These are phyloP conservation scores for Raffaelea albimanens DNA, from an alignment of 2,329 filamentous ascomycete species.

Conservation along the genomic window DNA sequence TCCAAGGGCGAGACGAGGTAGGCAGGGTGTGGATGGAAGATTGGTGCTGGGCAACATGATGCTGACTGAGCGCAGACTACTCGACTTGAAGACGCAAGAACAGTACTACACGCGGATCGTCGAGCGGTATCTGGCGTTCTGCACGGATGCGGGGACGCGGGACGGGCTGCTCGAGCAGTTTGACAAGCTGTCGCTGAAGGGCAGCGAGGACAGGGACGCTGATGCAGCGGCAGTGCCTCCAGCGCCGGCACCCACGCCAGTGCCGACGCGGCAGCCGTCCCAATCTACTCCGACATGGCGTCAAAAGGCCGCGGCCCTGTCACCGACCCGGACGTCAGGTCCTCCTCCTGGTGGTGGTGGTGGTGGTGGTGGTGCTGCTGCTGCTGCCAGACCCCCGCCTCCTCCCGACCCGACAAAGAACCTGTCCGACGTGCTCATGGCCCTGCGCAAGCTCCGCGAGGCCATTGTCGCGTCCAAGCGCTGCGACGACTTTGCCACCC, in stretches of 20 bases:
- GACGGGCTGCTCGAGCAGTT: constrained; percentile 70
- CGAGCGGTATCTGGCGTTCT: constrained; percentile 83
- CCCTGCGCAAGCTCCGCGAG: constrained; percentile 86
- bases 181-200: constrained; percentile 45
- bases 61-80: constrained; percentile 38
- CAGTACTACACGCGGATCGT: constrained; percentile 80
- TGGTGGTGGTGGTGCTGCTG: too few relatives aligned
- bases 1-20: constrained; percentile 88
- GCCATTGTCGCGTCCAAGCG: constrained; percentile 73
- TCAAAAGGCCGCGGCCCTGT: neutral
- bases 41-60: neutral
- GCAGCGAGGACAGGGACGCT: neutral
- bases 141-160: constrained; percentile 61
- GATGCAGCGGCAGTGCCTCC: neutral
- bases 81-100: constrained; percentile 71
- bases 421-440: constrained; percentile 66
- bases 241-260: neutral
- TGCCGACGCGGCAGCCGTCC: neutral
- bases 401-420: constrained; percentile 41
- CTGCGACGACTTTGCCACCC: constrained; percentile 71
- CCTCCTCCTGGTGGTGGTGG: neutral
- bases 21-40: constrained; percentile 3
- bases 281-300: neutral
- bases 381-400: constrained; percentile 10
- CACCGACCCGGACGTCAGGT: neutral